phyloP scores from a whole-genome alignment of 2,329 filamentous ascomycete genomes.

The Penicillium psychrosexuale region DNA sequence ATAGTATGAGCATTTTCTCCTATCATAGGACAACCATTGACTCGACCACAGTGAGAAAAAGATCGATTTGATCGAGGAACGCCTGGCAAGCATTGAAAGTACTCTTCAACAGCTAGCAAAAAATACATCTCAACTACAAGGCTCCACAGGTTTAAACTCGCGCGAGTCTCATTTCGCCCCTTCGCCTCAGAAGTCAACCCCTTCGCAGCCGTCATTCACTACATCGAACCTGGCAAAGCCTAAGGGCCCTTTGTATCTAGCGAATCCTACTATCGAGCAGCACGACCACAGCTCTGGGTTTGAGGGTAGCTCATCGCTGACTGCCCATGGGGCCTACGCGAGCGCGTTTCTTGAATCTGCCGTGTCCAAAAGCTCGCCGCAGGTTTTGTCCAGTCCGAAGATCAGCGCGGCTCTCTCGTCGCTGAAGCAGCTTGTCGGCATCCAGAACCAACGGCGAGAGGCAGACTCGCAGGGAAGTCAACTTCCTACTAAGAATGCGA shows the following conservation, averaged over 20 bases:
- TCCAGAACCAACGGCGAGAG: slow-evolving; percentile 32
- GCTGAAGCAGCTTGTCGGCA: slow-evolving; percentile 39
- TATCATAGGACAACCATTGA: not conserved
- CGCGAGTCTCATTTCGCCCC: slow-evolving; percentile 6
- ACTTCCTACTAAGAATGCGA: slow-evolving; percentile 24
- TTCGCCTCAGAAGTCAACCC: slow-evolving; percentile 7
- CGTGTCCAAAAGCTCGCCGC: slow-evolving; percentile 35
- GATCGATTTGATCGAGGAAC: slow-evolving; percentile 52
- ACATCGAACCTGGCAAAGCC: not conserved
- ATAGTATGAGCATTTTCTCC: slow-evolving; percentile 32
- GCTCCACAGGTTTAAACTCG: not conserved
- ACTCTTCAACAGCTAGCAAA: slow-evolving; percentile 26
- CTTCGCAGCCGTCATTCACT: slow-evolving; percentile 4
- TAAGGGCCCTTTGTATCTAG: slow-evolving; percentile 18
- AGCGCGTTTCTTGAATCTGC: slow-evolving; percentile 44
- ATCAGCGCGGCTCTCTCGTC: slow-evolving; percentile 40
- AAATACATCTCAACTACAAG: slow-evolving; percentile 8
- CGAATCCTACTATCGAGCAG: slow-evolving; percentile 26
- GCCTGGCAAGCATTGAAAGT: slow-evolving; percentile 49
- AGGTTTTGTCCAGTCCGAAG: slow-evolving; percentile 36
- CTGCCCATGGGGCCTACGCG: slow-evolving; percentile 49
- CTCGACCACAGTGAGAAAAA: slow-evolving; percentile 47
- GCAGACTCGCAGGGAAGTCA: slow-evolving; percentile 27
- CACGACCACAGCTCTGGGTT: slow-evolving; percentile 36
- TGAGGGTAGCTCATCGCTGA: slow-evolving; percentile 51